Evolutionary conservation across 2,329 filamentous ascomycete genomes (phyloP).

Genomic region (Claviceps sp.): DNA sequence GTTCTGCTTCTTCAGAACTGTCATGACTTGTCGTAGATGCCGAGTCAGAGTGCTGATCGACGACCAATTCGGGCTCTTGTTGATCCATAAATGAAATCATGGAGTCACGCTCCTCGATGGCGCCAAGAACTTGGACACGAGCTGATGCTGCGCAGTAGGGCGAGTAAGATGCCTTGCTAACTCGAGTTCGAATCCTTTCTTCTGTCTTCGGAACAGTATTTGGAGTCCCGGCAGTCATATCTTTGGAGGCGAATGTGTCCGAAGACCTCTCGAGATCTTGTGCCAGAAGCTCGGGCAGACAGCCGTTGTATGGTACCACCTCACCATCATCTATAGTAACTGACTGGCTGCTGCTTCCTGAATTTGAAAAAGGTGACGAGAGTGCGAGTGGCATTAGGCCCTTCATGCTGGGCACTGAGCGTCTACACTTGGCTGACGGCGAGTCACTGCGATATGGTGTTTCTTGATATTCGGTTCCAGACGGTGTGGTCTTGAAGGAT

Average conservation of each 20-base stretch:
- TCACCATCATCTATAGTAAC: conserved; percentile 14
- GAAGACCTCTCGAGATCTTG: conserved; percentile 37
- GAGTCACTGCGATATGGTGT: conserved; percentile 2
- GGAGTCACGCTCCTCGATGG: conserved; percentile 24
- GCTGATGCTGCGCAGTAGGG: conserved; percentile 18
- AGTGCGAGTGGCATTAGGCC: conserved; percentile 24
- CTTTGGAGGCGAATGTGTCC: conserved; percentile 33
- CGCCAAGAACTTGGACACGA: conserved; percentile 18
- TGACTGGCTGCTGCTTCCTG: conserved; percentile 8
- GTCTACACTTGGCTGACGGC: conserved; percentile 13
- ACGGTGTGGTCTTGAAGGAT: not conserved
- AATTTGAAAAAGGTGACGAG: conserved; percentile 14
- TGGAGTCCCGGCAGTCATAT: conserved; percentile 39
- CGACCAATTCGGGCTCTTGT: conserved; percentile 8
- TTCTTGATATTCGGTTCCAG: not conserved
- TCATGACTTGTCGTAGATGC: conserved; percentile 18
- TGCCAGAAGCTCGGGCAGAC: conserved; percentile 42
- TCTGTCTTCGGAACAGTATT: conserved; percentile 21
- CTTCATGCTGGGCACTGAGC: conserved; percentile 27
- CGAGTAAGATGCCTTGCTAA: conserved; percentile 9
- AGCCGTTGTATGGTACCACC: conserved; percentile 24
- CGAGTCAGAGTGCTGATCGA: conserved; percentile 18
- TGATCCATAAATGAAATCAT: conserved; percentile 22
- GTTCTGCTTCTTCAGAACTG: conserved; percentile 19
- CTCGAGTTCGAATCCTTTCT: conserved; percentile 11